Conservation (phyloP, 345 rosid genomes). For the Mangifera indica region DNA sequence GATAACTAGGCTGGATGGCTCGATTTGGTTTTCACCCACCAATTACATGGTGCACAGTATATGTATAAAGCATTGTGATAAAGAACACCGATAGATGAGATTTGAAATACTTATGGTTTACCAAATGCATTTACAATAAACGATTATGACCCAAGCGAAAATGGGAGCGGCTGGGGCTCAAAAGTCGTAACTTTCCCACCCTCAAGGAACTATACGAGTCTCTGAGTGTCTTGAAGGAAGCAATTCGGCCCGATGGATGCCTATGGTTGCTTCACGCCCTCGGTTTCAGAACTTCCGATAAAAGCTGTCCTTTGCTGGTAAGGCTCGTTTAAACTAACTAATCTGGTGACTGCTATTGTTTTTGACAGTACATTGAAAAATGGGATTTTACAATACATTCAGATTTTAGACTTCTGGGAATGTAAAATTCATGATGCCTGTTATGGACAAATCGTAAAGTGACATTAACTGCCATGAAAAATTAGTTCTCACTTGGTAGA, state of each 20-base stretch:
- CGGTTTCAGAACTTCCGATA: neutral
- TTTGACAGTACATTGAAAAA: neutral
- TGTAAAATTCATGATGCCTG: neutral
- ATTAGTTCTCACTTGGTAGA: no score
- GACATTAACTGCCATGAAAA: no score
- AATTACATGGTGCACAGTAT: no score
- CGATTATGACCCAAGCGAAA: neutral
- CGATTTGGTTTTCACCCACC: no score
- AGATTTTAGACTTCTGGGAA: neutral
- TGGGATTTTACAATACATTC: neutral
- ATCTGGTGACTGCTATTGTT: neutral
- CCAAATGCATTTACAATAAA: neutral
- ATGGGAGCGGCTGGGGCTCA: neutral
- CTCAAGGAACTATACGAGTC: no score
- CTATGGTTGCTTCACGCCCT: neutral
- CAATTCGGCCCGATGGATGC: neutral
- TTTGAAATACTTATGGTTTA: no score
- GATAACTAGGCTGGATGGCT: no score
- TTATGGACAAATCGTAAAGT: no score
- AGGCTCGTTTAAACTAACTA: neutral
- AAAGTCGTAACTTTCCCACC: no score
- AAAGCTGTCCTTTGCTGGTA: neutral
- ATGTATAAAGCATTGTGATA: no score
- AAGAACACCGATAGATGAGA: no score
- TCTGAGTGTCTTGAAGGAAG: no score